Evolutionary conservation across 2,329 filamentous ascomycete species (phyloP).

Genomic region (Tolypocladium ophioglossoides): DNA sequence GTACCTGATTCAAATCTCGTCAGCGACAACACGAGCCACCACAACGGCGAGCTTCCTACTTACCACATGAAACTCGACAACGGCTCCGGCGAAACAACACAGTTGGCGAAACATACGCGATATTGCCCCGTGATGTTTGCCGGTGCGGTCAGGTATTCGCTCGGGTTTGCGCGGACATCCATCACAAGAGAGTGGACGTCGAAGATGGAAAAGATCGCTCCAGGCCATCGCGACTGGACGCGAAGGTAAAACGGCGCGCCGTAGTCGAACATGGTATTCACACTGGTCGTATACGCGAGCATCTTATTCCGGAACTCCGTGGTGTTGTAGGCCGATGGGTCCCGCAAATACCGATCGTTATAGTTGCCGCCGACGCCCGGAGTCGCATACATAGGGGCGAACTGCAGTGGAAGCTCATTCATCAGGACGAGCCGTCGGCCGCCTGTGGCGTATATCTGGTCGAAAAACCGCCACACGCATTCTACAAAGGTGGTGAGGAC

Average conservation of each 20-base stretch:
- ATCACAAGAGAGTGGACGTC: conserved; percentile 55
- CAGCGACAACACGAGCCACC: background rate
- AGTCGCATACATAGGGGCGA: conserved; percentile 52
- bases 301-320: conserved; percentile 35
- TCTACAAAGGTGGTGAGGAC: conserved; percentile 55
- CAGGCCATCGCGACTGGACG: conserved; percentile 38
- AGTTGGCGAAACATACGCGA: conserved; percentile 38
- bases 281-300: conserved; percentile 33
- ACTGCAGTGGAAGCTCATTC: conserved; percentile 56
- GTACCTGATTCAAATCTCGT: conserved; percentile 23
- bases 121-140: conserved; percentile 50
- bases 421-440: conserved; percentile 62
- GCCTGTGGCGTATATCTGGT: conserved; percentile 53
- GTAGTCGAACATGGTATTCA: conserved; percentile 39
- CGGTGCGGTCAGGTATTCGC: conserved; percentile 50
- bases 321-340: conserved; percentile 34
- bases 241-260: conserved; percentile 35
- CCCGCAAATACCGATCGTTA: conserved; percentile 30
- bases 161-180: conserved; percentile 54
- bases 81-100: conserved; percentile 26
- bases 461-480: conserved; percentile 56
- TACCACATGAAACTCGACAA: conserved; percentile 59
- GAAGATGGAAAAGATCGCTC: conserved; percentile 53
- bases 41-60: conserved; percentile 1
- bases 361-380: conserved; percentile 1